Conservation (phyloP, 1,139 yeast species). For the Pichia sp. region DNA sequence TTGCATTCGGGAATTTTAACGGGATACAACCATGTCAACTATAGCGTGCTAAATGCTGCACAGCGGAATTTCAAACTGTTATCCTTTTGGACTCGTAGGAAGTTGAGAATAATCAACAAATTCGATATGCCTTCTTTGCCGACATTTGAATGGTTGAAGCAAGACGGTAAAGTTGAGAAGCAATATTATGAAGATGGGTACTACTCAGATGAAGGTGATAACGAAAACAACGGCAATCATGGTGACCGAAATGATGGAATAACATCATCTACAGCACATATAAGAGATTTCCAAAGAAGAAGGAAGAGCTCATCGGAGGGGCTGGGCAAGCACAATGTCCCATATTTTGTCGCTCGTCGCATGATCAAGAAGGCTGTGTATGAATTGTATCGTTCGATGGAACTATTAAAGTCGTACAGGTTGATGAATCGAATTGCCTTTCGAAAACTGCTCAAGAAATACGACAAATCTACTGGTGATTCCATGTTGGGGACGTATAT, state of each 20-base stretch:
- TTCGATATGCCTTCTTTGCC: constrained; percentile 61
- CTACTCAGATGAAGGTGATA: constrained; percentile 23
- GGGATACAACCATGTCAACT: not conserved
- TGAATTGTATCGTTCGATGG: constrained; percentile 77
- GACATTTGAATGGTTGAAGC: constrained; percentile 40
- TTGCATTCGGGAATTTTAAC: constrained; percentile 1
- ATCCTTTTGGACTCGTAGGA: constrained; percentile 29
- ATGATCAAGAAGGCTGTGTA: constrained; percentile 73
- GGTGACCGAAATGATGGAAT: constrained; percentile 9
- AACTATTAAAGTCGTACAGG: constrained; percentile 71
- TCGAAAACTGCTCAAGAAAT: constrained; percentile 83
- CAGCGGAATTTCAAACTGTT: constrained; percentile 22
- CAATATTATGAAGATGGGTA: constrained; percentile 35
- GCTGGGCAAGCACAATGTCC: constrained; percentile 34
- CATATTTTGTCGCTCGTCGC: constrained; percentile 67
- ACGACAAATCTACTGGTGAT: constrained; percentile 66
- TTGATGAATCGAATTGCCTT: constrained; percentile 81
- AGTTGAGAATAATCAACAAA: constrained; percentile 37
- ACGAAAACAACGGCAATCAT: constrained; percentile 10
- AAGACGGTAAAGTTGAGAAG: constrained; percentile 30
- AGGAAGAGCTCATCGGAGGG: constrained; percentile 4
- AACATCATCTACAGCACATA: constrained; percentile 13
- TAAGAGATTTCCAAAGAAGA: constrained; percentile 26
- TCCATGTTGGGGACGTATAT: constrained; percentile 51
- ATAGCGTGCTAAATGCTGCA: constrained; percentile 16